Evolutionary conservation across 495 filamentous ascomycete genomes (phyloP).

Genomic region (Talaromyces borbonicus): DNA sequence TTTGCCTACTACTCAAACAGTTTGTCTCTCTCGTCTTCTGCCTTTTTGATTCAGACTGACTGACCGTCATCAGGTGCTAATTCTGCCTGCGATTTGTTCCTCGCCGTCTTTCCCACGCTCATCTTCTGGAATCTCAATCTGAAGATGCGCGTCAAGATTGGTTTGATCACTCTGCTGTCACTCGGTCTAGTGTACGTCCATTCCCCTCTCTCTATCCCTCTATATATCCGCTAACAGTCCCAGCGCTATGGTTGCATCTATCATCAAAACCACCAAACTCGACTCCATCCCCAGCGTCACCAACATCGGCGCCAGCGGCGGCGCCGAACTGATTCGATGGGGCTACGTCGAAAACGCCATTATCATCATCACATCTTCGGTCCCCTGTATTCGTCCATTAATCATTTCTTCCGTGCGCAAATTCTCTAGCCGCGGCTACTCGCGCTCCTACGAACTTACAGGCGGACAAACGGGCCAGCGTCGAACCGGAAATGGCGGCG

Average conservation of each 20-base stretch:
- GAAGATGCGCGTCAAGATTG: conserved; percentile 32
- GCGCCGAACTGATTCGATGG: conserved; percentile 19
- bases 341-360: conserved; percentile 20
- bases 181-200: conserved; percentile 34
- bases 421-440: conserved; percentile 19
- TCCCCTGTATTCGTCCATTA: conserved; percentile 21
- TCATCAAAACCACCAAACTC: conserved; percentile 22
- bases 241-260: conserved; percentile 23
- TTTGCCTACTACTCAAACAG: conserved; percentile 31
- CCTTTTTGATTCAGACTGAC: neutral
- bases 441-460: conserved; percentile 25
- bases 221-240: neutral
- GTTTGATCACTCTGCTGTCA: conserved; percentile 32
- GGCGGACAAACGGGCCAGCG: conserved; percentile 14
- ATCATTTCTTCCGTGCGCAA: conserved; percentile 29
- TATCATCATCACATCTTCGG: conserved; percentile 24
- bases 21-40: conserved; percentile 12
- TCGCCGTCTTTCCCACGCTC: conserved; percentile 36
- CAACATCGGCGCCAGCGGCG: conserved; percentile 15
- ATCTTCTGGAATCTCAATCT: conserved; percentile 39
- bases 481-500: conserved; percentile 11
- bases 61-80: conserved; percentile 26
- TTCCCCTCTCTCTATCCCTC: no score
- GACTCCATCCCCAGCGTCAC: conserved; percentile 15
- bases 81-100: conserved; percentile 34